Conservation (phyloP, 345 rosid genomes). For the Rhodamnia argentea region DNA sequence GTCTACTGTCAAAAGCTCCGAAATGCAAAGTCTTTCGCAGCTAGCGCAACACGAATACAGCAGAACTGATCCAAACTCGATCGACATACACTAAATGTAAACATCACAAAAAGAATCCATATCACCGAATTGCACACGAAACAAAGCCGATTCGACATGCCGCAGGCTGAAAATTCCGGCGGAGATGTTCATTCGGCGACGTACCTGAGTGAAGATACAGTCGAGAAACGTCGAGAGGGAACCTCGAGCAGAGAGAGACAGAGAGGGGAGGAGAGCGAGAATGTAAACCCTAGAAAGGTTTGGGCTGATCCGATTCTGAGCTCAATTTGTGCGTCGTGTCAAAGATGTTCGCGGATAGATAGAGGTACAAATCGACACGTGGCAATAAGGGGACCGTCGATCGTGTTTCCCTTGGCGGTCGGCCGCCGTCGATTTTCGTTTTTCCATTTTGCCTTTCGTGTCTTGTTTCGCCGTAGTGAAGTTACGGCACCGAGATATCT, state of each 20-base stretch:
- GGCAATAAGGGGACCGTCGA: neutral
- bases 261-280: neutral
- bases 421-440: neutral
- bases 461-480: neutral
- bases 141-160: neutral
- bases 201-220: neutral
- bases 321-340: neutral
- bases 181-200: neutral
- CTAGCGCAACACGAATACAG: neutral
- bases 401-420: neutral
- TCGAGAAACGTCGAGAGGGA: neutral
- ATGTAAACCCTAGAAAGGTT: neutral
- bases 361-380: neutral
- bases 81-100: neutral
- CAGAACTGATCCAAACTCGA: neutral
- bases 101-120: neutral
- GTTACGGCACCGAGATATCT: neutral
- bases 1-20: neutral
- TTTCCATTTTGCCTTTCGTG: neutral
- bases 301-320: neutral
- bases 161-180: neutral
- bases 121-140: neutral
- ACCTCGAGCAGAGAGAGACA: neutral
- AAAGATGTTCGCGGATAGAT: neutral
- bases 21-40: neutral